Evolutionary conservation across 1,284 basidiomycete species (phyloP).

Genomic region (Taiwanofungus camphoratus): DNA sequence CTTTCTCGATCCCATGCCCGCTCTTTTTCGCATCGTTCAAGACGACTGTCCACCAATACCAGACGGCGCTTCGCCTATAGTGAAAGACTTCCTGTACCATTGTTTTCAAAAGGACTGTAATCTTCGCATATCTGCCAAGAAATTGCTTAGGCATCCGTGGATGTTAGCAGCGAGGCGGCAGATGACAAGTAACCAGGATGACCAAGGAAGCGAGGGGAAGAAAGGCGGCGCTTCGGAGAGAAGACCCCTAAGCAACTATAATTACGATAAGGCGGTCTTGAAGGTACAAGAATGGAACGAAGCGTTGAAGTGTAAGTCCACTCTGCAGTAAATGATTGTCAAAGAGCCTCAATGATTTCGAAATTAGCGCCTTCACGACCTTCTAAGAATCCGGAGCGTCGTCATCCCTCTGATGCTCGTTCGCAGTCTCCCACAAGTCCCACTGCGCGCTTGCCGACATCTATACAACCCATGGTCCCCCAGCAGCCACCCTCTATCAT

Average conservation of each 20-base stretch:
- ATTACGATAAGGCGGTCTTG: constrained; percentile 90
- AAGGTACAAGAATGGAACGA: constrained; percentile 99
- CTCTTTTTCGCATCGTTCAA: constrained; percentile 95
- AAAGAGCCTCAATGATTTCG: background rate
- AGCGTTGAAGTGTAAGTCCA: constrained; percentile 76
- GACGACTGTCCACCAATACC: constrained; percentile 96
- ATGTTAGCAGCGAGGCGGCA: constrained; percentile 84
- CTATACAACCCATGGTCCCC: constrained; percentile 27
- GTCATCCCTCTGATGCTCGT: constrained; percentile 32
- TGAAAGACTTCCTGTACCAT: constrained; percentile 94
- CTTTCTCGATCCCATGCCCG: constrained; percentile 95
- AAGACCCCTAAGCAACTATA: constrained; percentile 67
- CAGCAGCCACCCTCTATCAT: constrained; percentile 16
- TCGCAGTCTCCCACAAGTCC: constrained; percentile 5
- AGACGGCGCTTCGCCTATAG: constrained; percentile 88
- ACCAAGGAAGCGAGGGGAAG: constrained; percentile 30
- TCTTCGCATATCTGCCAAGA: constrained; percentile 89
- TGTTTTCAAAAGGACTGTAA: constrained; percentile 99
- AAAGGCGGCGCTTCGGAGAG: constrained; percentile 37
- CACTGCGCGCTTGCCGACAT: constrained; percentile 24
- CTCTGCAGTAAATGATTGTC: background rate
- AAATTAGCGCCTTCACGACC: constrained; percentile 37
- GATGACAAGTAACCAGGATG: constrained; percentile 43
- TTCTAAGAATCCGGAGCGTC: constrained; percentile 49
- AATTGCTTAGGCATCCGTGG: constrained; percentile 92